phyloP scores from a whole-genome alignment of 2,329 filamentous ascomycete genomes.

The Trichophyton verrucosum region DNA sequence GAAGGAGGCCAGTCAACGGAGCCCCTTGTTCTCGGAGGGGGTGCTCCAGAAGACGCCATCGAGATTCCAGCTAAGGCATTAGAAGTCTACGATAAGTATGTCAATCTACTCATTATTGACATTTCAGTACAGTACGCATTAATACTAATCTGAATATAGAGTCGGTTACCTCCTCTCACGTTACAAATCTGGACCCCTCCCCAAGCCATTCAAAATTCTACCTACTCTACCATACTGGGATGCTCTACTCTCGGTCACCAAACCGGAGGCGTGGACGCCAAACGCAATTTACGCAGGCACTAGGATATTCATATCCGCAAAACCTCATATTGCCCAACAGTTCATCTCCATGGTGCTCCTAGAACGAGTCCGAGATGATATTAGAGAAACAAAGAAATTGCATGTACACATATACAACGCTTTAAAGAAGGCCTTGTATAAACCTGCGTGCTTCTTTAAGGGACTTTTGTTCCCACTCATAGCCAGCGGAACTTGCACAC shows the following conservation, averaged over 20 bases:
- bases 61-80: slow-evolving; percentile 84
- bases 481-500: slow-evolving; percentile 70
- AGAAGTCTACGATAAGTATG: slow-evolving; percentile 80
- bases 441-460: slow-evolving; percentile 93
- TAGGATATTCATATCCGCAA: slow-evolving; percentile 78
- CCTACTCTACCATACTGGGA: slow-evolving; percentile 89
- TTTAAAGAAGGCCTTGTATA: slow-evolving; percentile 84
- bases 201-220: slow-evolving; percentile 95
- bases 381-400: slow-evolving; percentile 84
- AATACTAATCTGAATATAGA: slow-evolving; percentile 30
- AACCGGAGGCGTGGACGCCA: slow-evolving; percentile 63
- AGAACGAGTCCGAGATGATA: slow-evolving; percentile 84
- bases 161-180: slow-evolving; percentile 78
- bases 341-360: slow-evolving; percentile 82
- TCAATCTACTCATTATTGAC: background rate
- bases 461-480: slow-evolving; percentile 87
- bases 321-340: slow-evolving; percentile 64
- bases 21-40: slow-evolving; percentile 40
- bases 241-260: slow-evolving; percentile 71
- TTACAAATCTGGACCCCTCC: slow-evolving; percentile 91
- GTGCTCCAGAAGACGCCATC: slow-evolving; percentile 61
- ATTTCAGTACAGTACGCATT: background rate
- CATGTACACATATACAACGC: slow-evolving; percentile 93
- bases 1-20: slow-evolving; percentile 54
- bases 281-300: slow-evolving; percentile 83